Conservation (phyloP, 1,139 yeast genomes). For the Candida sp. region DNA sequence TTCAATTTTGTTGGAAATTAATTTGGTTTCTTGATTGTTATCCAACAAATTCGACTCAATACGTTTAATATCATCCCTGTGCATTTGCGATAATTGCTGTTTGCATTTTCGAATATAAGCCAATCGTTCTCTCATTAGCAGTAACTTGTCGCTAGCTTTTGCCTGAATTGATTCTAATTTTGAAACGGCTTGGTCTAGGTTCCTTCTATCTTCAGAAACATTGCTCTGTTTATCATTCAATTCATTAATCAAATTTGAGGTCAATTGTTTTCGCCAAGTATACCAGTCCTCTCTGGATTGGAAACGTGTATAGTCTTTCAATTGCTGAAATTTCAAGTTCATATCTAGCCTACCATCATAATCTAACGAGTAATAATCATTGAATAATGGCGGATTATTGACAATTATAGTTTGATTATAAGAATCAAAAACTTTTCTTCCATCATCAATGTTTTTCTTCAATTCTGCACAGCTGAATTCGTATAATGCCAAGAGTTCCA, state of each 20-base stretch:
- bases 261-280: slow-evolving; percentile 51
- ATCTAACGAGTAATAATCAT: slow-evolving; percentile 40
- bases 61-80: slow-evolving; percentile 12
- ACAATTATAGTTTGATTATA: slow-evolving; percentile 40
- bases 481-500: slow-evolving; percentile 43
- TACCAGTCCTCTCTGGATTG: slow-evolving; percentile 57
- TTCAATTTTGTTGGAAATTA: slow-evolving; percentile 1
- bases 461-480: slow-evolving; percentile 54
- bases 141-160: slow-evolving; percentile 10
- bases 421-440: slow-evolving; percentile 40
- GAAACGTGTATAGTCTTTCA: slow-evolving; percentile 48
- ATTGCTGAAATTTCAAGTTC: slow-evolving; percentile 39
- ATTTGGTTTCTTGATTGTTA: slow-evolving; percentile 6
- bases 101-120: slow-evolving; percentile 16
- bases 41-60: slow-evolving; percentile 9
- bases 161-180: slow-evolving; percentile 14
- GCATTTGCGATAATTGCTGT: slow-evolving; percentile 14
- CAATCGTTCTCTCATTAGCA: slow-evolving; percentile 19
- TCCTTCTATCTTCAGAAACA: slow-evolving; percentile 23
- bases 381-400: slow-evolving; percentile 48
- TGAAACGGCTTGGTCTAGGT: slow-evolving; percentile 18
- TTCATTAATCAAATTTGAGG: slow-evolving; percentile 32
- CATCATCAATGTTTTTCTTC: slow-evolving; percentile 47
- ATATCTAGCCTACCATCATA: slow-evolving; percentile 34
- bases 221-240: slow-evolving; percentile 24